phyloP scores from a whole-genome alignment of 1,284 basidiomycete genomes.

The Trichosporon sp. region DNA sequence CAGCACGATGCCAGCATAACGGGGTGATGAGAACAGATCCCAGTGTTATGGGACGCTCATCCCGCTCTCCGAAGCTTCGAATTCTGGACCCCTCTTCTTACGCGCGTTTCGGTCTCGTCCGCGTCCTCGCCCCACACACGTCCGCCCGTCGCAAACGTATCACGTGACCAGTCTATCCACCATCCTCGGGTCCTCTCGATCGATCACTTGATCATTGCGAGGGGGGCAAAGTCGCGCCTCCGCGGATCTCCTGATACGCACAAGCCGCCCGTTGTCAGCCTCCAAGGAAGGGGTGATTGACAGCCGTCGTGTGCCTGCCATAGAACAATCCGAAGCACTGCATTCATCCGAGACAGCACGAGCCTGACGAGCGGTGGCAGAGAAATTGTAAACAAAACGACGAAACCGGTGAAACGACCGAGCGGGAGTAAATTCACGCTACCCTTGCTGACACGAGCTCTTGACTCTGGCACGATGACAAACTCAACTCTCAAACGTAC shows the following conservation, averaged over 20 bases:
- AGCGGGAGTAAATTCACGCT: background rate
- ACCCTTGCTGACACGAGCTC: no score
- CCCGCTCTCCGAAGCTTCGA: background rate
- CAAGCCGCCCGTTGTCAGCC: background rate
- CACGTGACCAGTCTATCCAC: background rate
- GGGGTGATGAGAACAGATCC: background rate
- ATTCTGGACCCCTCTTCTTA: background rate
- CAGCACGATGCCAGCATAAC: background rate
- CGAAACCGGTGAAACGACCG: conserved; percentile 2
- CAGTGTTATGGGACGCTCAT: background rate
- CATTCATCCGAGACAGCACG: no score
- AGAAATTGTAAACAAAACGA: background rate
- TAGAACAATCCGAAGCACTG: background rate
- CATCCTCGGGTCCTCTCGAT: background rate
- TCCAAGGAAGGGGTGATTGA: background rate
- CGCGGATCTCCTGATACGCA: background rate
- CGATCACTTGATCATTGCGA: background rate
- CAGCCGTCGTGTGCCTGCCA: background rate
- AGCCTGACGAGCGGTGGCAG: background rate
- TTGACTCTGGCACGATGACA: no score
- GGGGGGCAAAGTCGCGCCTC: background rate
- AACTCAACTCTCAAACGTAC: conserved; percentile 2
- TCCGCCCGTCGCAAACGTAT: background rate
- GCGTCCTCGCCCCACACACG: background rate
- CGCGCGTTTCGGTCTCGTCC: background rate